Conservation (phyloP, 2,329 filamentous ascomycete species). For the Talaromyces rugulosus region DNA sequence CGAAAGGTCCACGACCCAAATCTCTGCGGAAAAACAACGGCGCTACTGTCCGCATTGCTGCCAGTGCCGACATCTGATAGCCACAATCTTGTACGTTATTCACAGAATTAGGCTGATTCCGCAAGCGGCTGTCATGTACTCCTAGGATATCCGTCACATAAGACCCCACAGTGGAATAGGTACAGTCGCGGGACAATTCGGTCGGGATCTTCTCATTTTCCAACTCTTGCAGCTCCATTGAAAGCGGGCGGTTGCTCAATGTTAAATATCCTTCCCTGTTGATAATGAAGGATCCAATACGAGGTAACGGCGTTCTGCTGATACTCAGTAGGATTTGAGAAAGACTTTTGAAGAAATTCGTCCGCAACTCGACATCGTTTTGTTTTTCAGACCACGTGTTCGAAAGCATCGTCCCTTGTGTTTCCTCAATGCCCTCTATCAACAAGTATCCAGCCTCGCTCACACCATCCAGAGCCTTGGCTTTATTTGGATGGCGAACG, state of each 20-base stretch:
- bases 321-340: conserved; percentile 14
- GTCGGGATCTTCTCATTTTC: conserved; percentile 22
- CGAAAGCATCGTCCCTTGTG: conserved; percentile 17
- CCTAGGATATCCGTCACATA: conserved; percentile 21
- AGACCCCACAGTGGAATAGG: conserved; percentile 20
- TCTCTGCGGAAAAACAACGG: conserved; percentile 26
- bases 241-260: conserved; percentile 21
- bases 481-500: conserved; percentile 2
- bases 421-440: conserved; percentile 15
- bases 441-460: conserved; percentile 14
- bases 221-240: conserved; percentile 17
- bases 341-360: conserved; percentile 17
- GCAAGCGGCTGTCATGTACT: conserved; percentile 20
- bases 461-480: neutral
- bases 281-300: conserved; percentile 21
- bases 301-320: conserved; percentile 11
- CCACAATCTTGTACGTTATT: conserved; percentile 10
- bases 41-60: conserved; percentile 22
- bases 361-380: conserved; percentile 10
- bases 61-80: conserved; percentile 12
- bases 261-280: conserved; percentile 16
- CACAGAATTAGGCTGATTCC: conserved; percentile 21
- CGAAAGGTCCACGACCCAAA: conserved; percentile 32
- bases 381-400: conserved; percentile 9
- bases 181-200: conserved; percentile 18